Percentiles rank a stretch among this genome's conserved stretches.
These are phyloP conservation scores for Diphasiastrum complanatum DNA, from an alignment of 83 land plant genomes.

Conservation along the genomic window DNA sequence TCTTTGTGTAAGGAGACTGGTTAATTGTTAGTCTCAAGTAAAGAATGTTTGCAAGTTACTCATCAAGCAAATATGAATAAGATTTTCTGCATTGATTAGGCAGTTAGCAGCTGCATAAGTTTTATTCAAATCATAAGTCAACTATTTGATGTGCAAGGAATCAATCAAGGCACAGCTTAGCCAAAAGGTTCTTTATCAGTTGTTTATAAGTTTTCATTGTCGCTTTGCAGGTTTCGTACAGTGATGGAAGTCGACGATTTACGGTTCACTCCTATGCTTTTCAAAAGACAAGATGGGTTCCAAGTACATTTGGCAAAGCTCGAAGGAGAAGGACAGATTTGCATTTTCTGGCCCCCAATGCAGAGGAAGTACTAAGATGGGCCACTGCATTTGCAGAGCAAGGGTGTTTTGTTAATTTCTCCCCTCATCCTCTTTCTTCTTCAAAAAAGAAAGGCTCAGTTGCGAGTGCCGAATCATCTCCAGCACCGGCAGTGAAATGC, in stretches of 20 bases:
- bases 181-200: too few relatives aligned
- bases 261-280: conserved; percentile 76
- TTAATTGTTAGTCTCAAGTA: too few relatives aligned
- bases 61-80: too few relatives aligned
- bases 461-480: conserved; percentile 35
- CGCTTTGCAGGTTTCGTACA: conserved; percentile 57
- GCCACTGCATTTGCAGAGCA: conserved; percentile 75
- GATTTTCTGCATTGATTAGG: too few relatives aligned
- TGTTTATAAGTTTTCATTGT: too few relatives aligned
- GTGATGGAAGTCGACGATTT: conserved; percentile 60
- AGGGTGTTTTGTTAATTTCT: conserved; percentile 59
- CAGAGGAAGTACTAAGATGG: conserved; percentile 77
- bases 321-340: conserved; percentile 56
- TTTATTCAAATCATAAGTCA: too few relatives aligned
- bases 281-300: conserved; percentile 37
- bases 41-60: too few relatives aligned
- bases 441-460: conserved; percentile 55
- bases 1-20: too few relatives aligned
- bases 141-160: too few relatives aligned
- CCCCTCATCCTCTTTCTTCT: conserved; percentile 57
- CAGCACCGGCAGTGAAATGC: conserved; percentile 10
- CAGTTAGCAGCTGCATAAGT: too few relatives aligned
- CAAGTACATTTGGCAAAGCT: conserved; percentile 40
- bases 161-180: too few relatives aligned
- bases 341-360: conserved; percentile 67